Evolutionary conservation across 1,284 basidiomycete genomes (phyloP), one percentile per base, ranked within the genome.

Genomic region (Heterobasidion occidentale): DNA sequence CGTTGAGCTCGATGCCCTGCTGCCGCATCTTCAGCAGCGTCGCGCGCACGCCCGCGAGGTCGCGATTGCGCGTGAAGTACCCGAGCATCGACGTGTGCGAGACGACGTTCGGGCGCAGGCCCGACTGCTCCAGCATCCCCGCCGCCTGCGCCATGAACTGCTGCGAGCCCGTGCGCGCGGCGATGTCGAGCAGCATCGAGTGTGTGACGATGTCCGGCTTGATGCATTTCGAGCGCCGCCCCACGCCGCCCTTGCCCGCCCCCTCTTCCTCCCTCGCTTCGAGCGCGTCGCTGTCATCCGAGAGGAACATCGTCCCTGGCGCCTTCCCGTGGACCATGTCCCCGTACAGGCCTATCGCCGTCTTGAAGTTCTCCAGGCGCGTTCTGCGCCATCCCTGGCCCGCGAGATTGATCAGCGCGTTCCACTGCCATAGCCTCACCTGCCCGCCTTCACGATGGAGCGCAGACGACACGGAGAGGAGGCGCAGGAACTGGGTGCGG

Each of bases 381-480:
- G 78, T 78, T 64, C 76, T 81, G 58, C 86, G 76, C 71, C 78
- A 81, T 1, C 86, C 85, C 59, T 77, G 79, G n/a, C 83, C 87
- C 0, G 84, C 81, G 65, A 74, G 76, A 63, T 87, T 76, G 58
- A 90, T 79, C 47, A 92, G 74, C 7, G 80, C 72, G 65, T 90
- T 91, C 86, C 88, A 90, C 67, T 90, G 80, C 75, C 80, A 81
- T 14, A 73, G 62, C 58, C 76, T 72, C 42, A 89, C 67, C 11
- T 59, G 70, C 34, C 80, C 84, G 7, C 79, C 82, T 12, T 71
- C 70, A 33, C 70, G 70, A 57, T 77, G 79, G 46, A 90, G 70
- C 36, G 74, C 76, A 46, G 76, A 77, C 58, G 90, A 63, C 14
- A 89, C 79, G 27, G 84, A 78, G 35, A 89, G 72, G 1, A 90